Evolutionary conservation across 345 rosid genomes (phyloP).

Genomic region (Eucalyptus tenuipes): DNA sequence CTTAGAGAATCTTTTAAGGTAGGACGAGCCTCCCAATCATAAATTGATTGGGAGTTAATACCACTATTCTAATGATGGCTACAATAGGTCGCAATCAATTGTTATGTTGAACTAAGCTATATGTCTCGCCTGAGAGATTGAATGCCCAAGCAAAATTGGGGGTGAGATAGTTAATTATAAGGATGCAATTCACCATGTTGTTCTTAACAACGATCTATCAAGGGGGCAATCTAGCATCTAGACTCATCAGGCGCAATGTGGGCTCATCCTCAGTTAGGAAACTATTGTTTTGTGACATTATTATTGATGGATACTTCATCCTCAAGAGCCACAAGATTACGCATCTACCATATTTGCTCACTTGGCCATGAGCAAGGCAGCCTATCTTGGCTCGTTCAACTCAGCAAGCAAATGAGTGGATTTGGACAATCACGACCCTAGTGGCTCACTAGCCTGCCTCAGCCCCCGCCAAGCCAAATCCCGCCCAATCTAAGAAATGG

Average conservation of each 20-base stretch:
- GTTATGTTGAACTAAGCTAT: background rate
- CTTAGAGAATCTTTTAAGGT: accelerated
- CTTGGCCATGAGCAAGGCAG: background rate
- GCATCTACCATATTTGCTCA: accelerated
- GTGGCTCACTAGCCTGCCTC: background rate
- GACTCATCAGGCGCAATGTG: accelerated
- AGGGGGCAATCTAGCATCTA: background rate
- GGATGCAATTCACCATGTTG: background rate
- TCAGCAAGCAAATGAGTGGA: background rate
- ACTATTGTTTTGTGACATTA: accelerated
- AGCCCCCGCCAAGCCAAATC: accelerated
- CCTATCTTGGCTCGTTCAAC: background rate
- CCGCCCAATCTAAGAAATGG: accelerated
- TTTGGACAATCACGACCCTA: accelerated
- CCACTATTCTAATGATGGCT: accelerated
- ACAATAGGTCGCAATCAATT: accelerated
- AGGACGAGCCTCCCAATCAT: accelerated
- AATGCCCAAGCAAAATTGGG: no score
- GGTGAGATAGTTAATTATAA: background rate
- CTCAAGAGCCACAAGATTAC: accelerated
- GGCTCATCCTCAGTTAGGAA: accelerated
- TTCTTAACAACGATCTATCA: accelerated
- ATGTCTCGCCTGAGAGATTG: accelerated
- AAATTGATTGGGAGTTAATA: no score
- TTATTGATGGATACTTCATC: background rate